These are phyloP conservation scores for Helenozyma baotianmanensis DNA, from an alignment of 805 yeast species.

Conservation along the genomic window DNA sequence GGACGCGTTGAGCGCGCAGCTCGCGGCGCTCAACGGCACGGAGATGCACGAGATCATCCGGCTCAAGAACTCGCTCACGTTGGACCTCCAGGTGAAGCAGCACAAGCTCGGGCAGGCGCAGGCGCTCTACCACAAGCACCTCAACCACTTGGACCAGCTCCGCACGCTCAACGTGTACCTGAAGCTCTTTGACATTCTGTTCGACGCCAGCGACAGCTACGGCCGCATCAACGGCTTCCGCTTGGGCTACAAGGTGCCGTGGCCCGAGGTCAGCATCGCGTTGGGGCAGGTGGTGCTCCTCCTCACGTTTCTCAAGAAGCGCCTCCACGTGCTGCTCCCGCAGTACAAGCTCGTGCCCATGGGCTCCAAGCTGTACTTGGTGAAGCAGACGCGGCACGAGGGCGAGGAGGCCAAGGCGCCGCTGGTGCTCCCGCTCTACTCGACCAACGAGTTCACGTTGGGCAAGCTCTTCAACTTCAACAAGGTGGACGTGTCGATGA, in stretches of 20 bases:
- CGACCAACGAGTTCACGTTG: conserved; percentile 68
- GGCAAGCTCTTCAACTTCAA: conserved; percentile 71
- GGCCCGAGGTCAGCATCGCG: conserved; percentile 91
- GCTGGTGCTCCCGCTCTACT: conserved; percentile 50
- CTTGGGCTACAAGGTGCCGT: conserved; percentile 73
- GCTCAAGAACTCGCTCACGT: conserved; percentile 51
- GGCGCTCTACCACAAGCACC: conserved; percentile 56
- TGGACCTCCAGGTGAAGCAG: conserved; percentile 46
- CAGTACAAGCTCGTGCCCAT: conserved; percentile 70
- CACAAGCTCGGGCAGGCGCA: conserved; percentile 60
- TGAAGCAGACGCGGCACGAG: conserved; percentile 32
- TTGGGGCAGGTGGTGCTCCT: conserved; percentile 78
- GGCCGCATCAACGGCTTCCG: conserved; percentile 85
- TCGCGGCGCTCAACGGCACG: conserved; percentile 26
- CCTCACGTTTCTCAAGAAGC: conserved; percentile 56
- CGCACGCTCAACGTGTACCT: conserved; percentile 77
- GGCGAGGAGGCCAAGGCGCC: background rate
- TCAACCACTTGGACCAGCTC: conserved; percentile 64
- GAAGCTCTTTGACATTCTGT: conserved; percentile 78
- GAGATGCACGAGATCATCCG: conserved; percentile 46
- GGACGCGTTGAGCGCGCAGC: conserved; percentile 37
- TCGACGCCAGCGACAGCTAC: conserved; percentile 61
- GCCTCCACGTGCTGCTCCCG: conserved; percentile 50
- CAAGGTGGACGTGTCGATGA: conserved; percentile 76
- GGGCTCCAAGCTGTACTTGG: conserved; percentile 80